phyloP scores from a whole-genome alignment of 2,329 filamentous ascomycete species.

The Huntiella abstrusa region DNA sequence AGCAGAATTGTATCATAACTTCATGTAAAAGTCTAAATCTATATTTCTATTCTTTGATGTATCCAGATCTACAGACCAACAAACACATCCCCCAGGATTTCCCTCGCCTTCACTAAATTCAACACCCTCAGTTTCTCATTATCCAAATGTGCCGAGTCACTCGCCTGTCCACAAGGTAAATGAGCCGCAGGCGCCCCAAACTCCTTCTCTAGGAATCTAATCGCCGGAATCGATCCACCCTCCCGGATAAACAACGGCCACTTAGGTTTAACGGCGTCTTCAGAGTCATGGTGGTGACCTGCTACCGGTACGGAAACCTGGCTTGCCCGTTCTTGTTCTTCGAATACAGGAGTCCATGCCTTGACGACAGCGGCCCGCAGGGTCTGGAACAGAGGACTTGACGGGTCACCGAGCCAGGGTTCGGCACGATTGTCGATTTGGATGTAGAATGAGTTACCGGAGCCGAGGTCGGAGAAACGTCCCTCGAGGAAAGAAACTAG shows the following conservation, averaged over 20 bases:
- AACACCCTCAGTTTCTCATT: constrained; percentile 80
- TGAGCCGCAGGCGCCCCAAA: constrained; percentile 83
- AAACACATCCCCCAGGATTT: constrained; percentile 83
- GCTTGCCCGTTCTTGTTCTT: constrained; percentile 12
- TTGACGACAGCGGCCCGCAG: constrained; percentile 70
- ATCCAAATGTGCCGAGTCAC: constrained; percentile 81
- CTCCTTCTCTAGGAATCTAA: constrained; percentile 85
- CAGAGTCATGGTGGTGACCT: constrained; percentile 12
- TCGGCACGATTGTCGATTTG: constrained; percentile 86
- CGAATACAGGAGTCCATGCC: constrained; percentile 52
- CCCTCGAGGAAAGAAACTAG: constrained; percentile 48
- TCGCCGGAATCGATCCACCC: constrained; percentile 86
- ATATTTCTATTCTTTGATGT: too few relatives aligned
- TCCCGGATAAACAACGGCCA: constrained; percentile 75
- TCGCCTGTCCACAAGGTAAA: constrained; percentile 84
- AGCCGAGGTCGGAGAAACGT: constrained; percentile 56
- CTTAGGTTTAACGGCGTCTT: constrained; percentile 19
- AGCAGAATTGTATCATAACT: too few relatives aligned
- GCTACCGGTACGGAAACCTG: neutral
- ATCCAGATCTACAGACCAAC: constrained; percentile 30
- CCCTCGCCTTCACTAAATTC: constrained; percentile 78
- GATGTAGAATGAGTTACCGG: constrained; percentile 62
- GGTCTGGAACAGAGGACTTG: constrained; percentile 77
- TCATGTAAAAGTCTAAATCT: too few relatives aligned
- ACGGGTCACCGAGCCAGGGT: constrained; percentile 85